A percentile compares a stretch with the other conserved stretches of the same genome.
phyloP scores from a whole-genome alignment of 257 asterid species.

The Fraxinus excelsior region DNA sequence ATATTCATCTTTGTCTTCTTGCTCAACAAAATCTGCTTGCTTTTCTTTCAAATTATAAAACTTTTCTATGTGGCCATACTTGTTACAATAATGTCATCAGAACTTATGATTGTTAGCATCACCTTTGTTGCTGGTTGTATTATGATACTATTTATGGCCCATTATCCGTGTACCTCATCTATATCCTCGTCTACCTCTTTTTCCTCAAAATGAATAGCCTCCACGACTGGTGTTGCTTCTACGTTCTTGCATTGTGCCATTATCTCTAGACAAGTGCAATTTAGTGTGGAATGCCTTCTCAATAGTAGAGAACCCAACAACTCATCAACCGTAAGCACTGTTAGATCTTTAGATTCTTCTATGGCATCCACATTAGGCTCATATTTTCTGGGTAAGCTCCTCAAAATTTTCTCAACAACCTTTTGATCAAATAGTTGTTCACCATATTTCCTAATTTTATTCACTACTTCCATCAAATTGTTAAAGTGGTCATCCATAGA shows the following conservation, averaged over 20 bases:
- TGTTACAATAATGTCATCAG: no score
- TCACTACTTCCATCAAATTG: neutral
- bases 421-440: neutral
- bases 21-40: no score
- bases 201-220: neutral
- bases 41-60: no score
- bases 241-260: neutral
- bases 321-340: neutral
- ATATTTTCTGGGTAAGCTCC: neutral
- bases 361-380: neutral
- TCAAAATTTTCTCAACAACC: neutral
- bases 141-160: no score
- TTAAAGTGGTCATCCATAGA: no score
- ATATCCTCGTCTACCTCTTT: neutral
- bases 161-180: no score
- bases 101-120: no score
- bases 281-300: neutral
- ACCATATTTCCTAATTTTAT: neutral
- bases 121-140: no score
- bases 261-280: neutral
- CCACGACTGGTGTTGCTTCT: neutral
- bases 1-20: no score
- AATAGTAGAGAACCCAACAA: neutral
- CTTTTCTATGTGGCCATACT: no score
- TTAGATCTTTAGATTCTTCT: neutral